Evolutionary conservation across 208 protist species (phyloP).

Genomic region (Spongospora subterranea): DNA sequence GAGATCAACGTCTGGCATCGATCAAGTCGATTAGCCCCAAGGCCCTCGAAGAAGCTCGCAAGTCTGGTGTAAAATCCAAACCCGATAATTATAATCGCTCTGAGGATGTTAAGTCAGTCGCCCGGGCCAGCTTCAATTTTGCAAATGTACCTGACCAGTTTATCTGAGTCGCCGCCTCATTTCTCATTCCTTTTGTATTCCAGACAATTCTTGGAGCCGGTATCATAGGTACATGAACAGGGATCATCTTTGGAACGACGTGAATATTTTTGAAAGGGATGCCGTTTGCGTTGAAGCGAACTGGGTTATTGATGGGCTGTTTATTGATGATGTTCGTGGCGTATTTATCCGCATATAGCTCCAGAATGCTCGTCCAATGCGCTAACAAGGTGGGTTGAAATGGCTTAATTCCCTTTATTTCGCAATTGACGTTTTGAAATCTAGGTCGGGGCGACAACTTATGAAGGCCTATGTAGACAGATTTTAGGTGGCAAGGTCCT

Average conservation of each 20-base stretch:
- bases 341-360: slow-evolving; percentile 1
- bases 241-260: not conserved
- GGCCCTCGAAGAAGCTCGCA: too few species aligned
- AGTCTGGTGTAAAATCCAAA: too few species aligned
- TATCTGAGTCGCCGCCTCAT: too few species aligned
- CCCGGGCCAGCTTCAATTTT: too few species aligned
- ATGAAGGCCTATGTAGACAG: not conserved
- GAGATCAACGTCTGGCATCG: too few species aligned
- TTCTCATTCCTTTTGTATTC: not conserved
- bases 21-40: too few species aligned
- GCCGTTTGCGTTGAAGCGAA: slow-evolving; percentile 38
- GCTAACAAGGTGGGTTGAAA: not conserved
- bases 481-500: not conserved
- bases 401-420: not conserved
- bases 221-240: slow-evolving; percentile 6
- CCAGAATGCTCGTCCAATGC: not conserved
- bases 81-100: too few species aligned
- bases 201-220: slow-evolving; percentile 37
- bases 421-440: not conserved
- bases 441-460: not conserved
- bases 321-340: not conserved
- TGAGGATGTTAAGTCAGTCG: too few species aligned
- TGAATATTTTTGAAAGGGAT: not conserved
- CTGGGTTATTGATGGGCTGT: not conserved
- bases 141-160: too few species aligned